Evolutionary conservation across 2,329 filamentous ascomycete genomes (phyloP).

Genomic region (Ophiobolus disseminans): DNA sequence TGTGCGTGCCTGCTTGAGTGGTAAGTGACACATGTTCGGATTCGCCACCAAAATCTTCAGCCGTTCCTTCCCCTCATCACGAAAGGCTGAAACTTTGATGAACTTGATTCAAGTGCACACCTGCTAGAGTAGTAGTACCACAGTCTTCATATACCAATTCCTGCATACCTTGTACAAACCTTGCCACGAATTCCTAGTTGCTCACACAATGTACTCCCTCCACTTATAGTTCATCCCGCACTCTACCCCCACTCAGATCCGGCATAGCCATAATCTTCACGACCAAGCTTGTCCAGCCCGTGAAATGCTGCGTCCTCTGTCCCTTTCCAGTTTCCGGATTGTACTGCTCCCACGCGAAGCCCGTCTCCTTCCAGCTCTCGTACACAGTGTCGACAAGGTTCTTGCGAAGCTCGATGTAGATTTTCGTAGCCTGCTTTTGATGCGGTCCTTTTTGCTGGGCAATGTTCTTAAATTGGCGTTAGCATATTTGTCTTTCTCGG

Average conservation of each 20-base stretch:
- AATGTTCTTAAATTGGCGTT: slow-evolving; percentile 60
- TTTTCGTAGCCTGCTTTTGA: slow-evolving; percentile 69
- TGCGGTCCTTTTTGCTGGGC: slow-evolving; percentile 71
- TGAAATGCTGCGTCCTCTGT: slow-evolving; percentile 98
- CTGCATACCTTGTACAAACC: no score
- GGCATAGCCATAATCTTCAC: slow-evolving; percentile 98
- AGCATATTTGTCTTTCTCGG: slow-evolving; percentile 8
- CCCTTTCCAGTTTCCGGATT: slow-evolving; percentile 90
- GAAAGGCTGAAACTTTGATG: no score
- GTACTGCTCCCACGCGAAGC: slow-evolving; percentile 99
- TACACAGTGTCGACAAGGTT: slow-evolving; percentile 92
- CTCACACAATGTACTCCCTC: no score
- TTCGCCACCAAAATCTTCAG: no score
- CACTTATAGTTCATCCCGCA: slow-evolving; percentile 44
- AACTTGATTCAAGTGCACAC: no score
- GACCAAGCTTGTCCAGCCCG: slow-evolving; percentile 97
- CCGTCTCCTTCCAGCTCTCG: slow-evolving; percentile 85
- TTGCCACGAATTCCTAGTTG: no score
- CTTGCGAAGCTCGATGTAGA: slow-evolving; percentile 78
- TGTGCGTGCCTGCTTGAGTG: no score
- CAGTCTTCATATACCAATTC: no score
- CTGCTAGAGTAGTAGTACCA: no score
- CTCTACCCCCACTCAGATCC: slow-evolving; percentile 59
- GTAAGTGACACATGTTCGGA: no score
- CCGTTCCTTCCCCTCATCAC: no score